Base-by-base conservation (phyloP, 2,329 filamentous ascomycete species). In the Xylariales sp. region DNA sequence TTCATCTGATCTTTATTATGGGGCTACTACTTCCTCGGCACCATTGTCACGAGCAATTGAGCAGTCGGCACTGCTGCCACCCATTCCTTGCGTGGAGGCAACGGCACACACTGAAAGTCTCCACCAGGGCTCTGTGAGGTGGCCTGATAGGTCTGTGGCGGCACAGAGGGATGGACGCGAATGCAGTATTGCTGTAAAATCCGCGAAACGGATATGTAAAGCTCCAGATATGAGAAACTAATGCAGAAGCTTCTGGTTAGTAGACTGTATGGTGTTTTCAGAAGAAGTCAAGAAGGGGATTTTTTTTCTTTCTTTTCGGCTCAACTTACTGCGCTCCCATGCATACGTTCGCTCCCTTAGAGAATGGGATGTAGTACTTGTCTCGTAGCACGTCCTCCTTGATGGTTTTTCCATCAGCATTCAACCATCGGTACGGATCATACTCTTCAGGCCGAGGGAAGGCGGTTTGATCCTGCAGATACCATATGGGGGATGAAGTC, bases 181-280 rank as follows among this genome's bases (percentile, higher is more conserved):
- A 35, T 17, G 15, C 33, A 24, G 10, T 25, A 35, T 17, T 35
- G 16, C 8, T 24, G 33, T n/a, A 35, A 13, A 12, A 27, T 24
- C 15, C 28, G 33, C 3, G 33, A 35, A 8, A 35, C 20, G 8
- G 33, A 35, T 11, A 35, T 16, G 21, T 35, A 35, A 3, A 35
- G n/a, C 19, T 35, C 33, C 18, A 35, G 21, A n/a, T 35, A 35
- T 19, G 33, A 20, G n/a, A 35, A 35, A n/a, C 33, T 35, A 23
- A 20, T n/a, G 7, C 6, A n/a, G 8, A 15, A 13, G 8, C 3
- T 6, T 21, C 8, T 16, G 15, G 17, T 33, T n/a, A 33, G 17
- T 20, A 14, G 6, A n/a, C 17, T 12, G 8, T 8, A 11, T 7
- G 13, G 7, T 27, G n/a, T 27, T 13, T 13, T 7, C 6, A 3